Base-by-base conservation (phyloP, 106 monocot species). In the Gastrodia elata region DNA sequence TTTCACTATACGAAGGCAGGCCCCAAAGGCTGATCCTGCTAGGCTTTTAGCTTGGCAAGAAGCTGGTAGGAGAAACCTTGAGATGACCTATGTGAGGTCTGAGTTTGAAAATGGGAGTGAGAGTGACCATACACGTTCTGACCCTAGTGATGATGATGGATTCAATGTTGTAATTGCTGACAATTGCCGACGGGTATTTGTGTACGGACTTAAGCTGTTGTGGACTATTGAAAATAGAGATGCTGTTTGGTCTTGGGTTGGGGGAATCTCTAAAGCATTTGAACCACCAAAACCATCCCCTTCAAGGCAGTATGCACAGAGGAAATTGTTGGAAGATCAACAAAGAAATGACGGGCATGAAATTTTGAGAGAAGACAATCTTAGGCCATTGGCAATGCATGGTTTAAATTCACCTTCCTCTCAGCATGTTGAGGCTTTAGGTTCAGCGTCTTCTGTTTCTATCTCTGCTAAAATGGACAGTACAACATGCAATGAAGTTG, bases 101-200 rank as follows among this genome's bases (percentile, higher is more conserved):
- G 93, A 98, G 38, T 83, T 80, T 79, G 88, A 83, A 75, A 83
- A 84, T 75, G 92, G 88, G 13, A 91, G 86, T 59, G 98, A 91
- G 44, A 86, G 84, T 85, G 93, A 97, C 65, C 79, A 80, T 74
- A 77, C 80, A 75, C 79, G 82, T 64, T 98, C 93, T 73, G 92
- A 92, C 80, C 85, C 85, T 32, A 98, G 91, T 85, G 98, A 98
- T 80, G 98, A 98, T 72, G 98, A 98, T 75, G 98, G 93, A 74
- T 98, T 85, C 78, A 98, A 88, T 85, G 91, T 98, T 10, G 86
- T 98, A 30, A 80, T 98, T 58, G 93, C 93, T 71, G 98, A 98
- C 58, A 98, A 91, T 76, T 98, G 98, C 68, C 88, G 89, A 65
- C 82, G 93, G 39, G 83, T 98, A 20, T 98, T 86, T 76, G 83